Percentiles rank a stretch among this genome's conserved stretches.
These are phyloP conservation scores for Globisporangium heterothallicum DNA, from an alignment of 352 stramenopile species.

Conservation along the genomic window DNA sequence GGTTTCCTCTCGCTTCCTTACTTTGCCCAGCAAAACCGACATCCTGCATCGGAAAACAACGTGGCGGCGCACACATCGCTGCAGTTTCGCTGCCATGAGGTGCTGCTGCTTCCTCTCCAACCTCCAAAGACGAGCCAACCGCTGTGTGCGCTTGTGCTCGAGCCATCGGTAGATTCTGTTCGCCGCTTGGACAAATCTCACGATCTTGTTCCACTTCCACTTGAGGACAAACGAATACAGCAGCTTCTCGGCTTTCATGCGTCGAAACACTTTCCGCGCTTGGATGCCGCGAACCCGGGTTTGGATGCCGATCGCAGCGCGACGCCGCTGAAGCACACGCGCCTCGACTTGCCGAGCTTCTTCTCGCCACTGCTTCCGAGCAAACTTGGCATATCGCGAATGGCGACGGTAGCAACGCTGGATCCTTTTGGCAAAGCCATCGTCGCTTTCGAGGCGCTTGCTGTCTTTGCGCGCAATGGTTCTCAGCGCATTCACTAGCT, in stretches of 20 bases:
- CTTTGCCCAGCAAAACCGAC: slow-evolving; percentile 8
- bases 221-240: slow-evolving; percentile 22
- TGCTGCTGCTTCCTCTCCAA: slow-evolving; percentile 22
- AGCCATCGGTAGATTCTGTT: slow-evolving; percentile 34
- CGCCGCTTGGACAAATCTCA: slow-evolving; percentile 17
- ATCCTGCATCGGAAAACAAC: slow-evolving; percentile 24
- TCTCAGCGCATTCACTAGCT: slow-evolving; percentile 6
- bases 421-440: slow-evolving; percentile 13
- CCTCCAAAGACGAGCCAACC: slow-evolving; percentile 28
- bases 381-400: slow-evolving; percentile 8
- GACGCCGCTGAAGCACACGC: slow-evolving; percentile 16
- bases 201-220: slow-evolving; percentile 31
- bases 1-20: slow-evolving; percentile 24
- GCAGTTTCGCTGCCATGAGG: slow-evolving; percentile 19
- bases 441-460: background rate
- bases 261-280: slow-evolving; percentile 17
- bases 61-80: slow-evolving; percentile 21
- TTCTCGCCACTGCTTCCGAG: slow-evolving; percentile 16
- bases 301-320: slow-evolving; percentile 34
- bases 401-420: slow-evolving; percentile 28
- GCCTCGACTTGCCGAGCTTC: slow-evolving; percentile 28
- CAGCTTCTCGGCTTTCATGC: slow-evolving; percentile 20
- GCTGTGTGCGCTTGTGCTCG: slow-evolving; percentile 26
- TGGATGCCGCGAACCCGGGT: slow-evolving; percentile 22
- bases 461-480: background rate